These are phyloP conservation scores for Aspergillus arachidicola DNA, from an alignment of 2,329 filamentous ascomycete genomes.

Conservation along the genomic window DNA sequence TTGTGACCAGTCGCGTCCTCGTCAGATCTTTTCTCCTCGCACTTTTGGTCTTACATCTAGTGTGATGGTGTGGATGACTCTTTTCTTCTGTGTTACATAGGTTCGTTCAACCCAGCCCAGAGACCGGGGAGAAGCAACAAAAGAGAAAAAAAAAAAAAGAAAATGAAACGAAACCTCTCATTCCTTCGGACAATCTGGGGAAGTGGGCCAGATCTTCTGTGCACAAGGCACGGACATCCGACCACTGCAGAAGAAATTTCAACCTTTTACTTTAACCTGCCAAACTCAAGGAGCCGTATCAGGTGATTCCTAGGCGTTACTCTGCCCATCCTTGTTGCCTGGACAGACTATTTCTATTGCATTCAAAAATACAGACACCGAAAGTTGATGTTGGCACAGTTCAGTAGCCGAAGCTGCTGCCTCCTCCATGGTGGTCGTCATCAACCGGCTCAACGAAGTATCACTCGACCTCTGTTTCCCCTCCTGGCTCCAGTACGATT, in stretches of 20 bases:
- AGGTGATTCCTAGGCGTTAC: conserved; percentile 8
- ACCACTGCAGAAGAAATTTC: conserved; percentile 9
- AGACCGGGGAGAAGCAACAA: neutral
- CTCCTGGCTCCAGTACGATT: neutral
- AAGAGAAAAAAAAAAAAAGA: neutral
- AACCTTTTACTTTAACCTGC: neutral
- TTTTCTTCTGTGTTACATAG: neutral
- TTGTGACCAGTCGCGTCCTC: conserved; percentile 15
- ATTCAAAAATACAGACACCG: neutral
- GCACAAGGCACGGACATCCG: conserved; percentile 21
- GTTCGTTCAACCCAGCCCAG: neutral
- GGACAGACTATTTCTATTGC: neutral
- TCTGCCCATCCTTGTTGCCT: conserved; percentile 1
- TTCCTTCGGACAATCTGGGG: conserved; percentile 23
- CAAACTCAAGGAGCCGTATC: conserved; percentile 6
- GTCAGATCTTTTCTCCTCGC: neutral
- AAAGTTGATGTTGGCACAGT: neutral
- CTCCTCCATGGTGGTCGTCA: neutral
- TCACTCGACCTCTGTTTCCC: conserved; percentile 1
- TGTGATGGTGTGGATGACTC: neutral
- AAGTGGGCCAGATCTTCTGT: conserved; percentile 27
- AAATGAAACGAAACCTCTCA: conserved; percentile 7
- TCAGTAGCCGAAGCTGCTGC: neutral
- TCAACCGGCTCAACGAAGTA: neutral
- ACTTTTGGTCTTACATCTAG: neutral